Percentiles rank a stretch among this genome's conserved stretches.
These are phyloP conservation scores for Fusarium buxicola DNA, from an alignment of 2,329 filamentous ascomycete species.

Conservation along the genomic window DNA sequence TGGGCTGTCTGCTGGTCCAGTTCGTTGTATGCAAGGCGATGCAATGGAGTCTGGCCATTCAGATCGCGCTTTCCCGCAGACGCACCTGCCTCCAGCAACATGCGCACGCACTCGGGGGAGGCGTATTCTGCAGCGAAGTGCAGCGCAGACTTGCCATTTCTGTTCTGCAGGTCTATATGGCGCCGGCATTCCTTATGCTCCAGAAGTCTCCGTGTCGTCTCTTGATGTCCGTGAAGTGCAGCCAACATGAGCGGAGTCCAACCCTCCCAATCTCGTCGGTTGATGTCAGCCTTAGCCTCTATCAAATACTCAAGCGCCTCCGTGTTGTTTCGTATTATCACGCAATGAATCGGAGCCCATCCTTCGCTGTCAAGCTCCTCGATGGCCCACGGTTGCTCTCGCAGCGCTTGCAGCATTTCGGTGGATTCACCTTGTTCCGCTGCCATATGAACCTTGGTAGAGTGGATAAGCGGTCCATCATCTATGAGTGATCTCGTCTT, in stretches of 20 bases:
- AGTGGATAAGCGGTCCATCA: rapidly evolving
- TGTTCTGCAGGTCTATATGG: rapidly evolving
- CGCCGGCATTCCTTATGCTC: not conserved
- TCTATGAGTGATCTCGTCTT: not conserved
- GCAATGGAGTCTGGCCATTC: rapidly evolving
- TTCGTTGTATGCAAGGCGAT: rapidly evolving
- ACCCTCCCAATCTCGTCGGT: rapidly evolving
- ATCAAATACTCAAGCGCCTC: constrained; percentile 7
- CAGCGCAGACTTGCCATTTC: rapidly evolving
- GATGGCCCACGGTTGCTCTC: constrained; percentile 13
- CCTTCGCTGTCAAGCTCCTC: not conserved
- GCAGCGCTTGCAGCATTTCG: not conserved
- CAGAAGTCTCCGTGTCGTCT: not conserved
- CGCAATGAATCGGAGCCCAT: rapidly evolving
- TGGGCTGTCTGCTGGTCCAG: rapidly evolving
- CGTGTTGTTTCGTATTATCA: rapidly evolving
- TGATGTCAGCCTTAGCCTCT: not conserved
- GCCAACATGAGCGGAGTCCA: not conserved
- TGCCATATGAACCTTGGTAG: not conserved
- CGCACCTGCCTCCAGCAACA: constrained; percentile 27
- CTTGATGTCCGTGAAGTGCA: rapidly evolving
- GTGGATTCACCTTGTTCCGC: not conserved
- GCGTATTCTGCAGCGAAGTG: rapidly evolving
- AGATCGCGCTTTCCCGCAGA: rapidly evolving
- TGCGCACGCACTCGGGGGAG: not conserved